Evolutionary conservation across 495 filamentous ascomycete species (phyloP).

Genomic region (Aspergillus incahuasiensis): DNA sequence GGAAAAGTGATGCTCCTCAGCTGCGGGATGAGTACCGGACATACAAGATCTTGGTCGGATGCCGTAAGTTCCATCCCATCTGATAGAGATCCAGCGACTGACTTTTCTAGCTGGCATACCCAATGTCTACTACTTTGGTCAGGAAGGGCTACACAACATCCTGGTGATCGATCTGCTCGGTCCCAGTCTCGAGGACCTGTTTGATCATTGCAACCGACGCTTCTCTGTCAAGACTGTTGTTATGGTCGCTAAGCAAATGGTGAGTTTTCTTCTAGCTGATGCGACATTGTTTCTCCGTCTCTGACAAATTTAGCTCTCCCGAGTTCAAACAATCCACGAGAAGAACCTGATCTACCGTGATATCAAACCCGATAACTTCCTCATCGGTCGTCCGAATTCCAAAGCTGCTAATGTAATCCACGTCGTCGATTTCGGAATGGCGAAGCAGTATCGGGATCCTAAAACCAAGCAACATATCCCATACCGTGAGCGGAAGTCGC

Average conservation of each 20-base stretch:
- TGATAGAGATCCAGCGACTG: slow-evolving; percentile 17
- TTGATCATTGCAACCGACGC: slow-evolving; percentile 93
- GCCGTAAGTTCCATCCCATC: slow-evolving; percentile 65
- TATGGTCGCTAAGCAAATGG: slow-evolving; percentile 99
- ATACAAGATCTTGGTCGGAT: slow-evolving; percentile 98
- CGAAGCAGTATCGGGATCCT: slow-evolving; percentile 97
- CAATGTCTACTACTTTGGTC: slow-evolving; percentile 99
- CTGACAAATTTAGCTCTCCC: slow-evolving; percentile 63
- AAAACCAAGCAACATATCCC: slow-evolving; percentile 99
- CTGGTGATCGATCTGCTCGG: slow-evolving; percentile 97
- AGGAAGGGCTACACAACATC: slow-evolving; percentile 98
- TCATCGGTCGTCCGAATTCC: slow-evolving; percentile 88
- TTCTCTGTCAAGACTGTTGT: slow-evolving; percentile 97
- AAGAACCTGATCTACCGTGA: slow-evolving; percentile 99
- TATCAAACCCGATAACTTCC: slow-evolving; percentile 99
- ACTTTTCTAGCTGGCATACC: slow-evolving; percentile 80
- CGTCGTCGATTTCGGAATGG: slow-evolving; percentile 99
- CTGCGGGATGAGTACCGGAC: slow-evolving; percentile 98
- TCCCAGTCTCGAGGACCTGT: slow-evolving; percentile 93
- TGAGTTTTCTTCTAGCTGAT: slow-evolving; percentile 33
- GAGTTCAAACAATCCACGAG: slow-evolving; percentile 99
- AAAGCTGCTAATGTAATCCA: slow-evolving; percentile 98
- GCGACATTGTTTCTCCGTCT: neutral
- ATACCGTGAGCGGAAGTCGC: slow-evolving; percentile 93
- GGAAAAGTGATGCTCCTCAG: slow-evolving; percentile 98